Conservation (phyloP, 495 filamentous ascomycete species). For the Astrocystis sublimbata region DNA sequence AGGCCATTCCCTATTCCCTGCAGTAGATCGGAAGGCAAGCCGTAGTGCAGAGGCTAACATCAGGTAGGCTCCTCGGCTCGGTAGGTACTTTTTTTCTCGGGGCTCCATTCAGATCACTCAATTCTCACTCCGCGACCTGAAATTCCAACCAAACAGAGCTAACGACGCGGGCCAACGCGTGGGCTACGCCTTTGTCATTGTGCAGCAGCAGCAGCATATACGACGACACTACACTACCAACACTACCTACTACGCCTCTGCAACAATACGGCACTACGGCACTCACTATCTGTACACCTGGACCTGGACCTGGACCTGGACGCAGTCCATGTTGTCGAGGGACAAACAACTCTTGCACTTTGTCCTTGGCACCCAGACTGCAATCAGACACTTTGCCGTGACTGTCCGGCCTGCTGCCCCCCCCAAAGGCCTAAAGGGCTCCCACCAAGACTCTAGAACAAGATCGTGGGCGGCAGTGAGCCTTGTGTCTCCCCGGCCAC, state of each 20-base stretch:
- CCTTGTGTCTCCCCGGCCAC: slow-evolving; percentile 2
- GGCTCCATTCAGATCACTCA: not conserved
- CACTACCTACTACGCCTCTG: no score
- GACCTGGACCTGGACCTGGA: no score
- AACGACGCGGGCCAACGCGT: no score
- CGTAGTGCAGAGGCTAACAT: no score
- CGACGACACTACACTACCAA: no score
- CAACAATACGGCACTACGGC: no score
- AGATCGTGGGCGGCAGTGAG: not conserved
- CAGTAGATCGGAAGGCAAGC: not conserved
- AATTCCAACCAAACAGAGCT: not conserved
- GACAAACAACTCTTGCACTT: slow-evolving; percentile 3
- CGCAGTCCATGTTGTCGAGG: not conserved
- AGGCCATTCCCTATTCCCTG: not conserved
- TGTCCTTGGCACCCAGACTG: no score
- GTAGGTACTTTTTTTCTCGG: not conserved
- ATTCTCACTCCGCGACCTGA: not conserved
- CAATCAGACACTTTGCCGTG: no score
- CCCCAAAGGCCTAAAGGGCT: no score
- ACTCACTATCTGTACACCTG: no score
- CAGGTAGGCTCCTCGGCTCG: no score
- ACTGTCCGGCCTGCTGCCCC: not conserved
- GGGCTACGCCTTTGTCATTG: not conserved
- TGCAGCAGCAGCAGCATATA: slow-evolving; percentile 1
- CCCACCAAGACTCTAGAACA: not conserved